Percentiles rank a stretch among this genome's conserved stretches.
Conservation (phyloP, 495 filamentous ascomycete genomes). For the Daldinia vernicosa region DNA sequence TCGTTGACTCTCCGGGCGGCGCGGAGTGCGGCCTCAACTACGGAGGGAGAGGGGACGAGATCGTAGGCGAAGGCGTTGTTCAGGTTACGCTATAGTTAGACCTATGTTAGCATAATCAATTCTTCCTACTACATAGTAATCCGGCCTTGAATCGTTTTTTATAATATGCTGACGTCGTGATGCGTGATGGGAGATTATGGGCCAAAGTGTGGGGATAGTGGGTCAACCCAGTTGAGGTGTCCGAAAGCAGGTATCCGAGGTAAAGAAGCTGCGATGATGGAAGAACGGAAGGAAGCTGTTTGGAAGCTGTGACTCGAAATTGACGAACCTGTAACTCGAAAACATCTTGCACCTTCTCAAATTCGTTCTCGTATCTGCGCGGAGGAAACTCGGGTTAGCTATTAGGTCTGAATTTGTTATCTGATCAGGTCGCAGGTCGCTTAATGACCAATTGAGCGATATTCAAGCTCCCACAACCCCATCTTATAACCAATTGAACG, state of each 20-base stretch:
- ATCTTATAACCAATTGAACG: conserved; percentile 25
- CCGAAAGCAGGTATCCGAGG: conserved; percentile 3
- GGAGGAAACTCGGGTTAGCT: conserved; percentile 40
- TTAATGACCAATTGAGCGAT: conserved; percentile 38
- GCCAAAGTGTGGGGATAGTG: conserved; percentile 30
- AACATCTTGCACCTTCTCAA: conserved; percentile 95
- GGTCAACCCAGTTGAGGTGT: conserved; percentile 14
- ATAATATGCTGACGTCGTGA: conserved; percentile 17
- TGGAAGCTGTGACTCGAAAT: conserved; percentile 3
- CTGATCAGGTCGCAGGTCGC: background rate
- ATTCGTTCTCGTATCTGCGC: conserved; percentile 97
- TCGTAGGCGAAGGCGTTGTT: conserved; percentile 99
- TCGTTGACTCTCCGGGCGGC: conserved; percentile 97
- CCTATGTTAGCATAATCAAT: conserved; percentile 18
- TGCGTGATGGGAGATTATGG: conserved; percentile 18
- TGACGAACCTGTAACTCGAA: conserved; percentile 97
- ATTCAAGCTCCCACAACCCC: conserved; percentile 39
- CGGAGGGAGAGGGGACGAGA: conserved; percentile 92
- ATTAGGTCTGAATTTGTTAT: conserved; percentile 12
- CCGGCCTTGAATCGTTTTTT: background rate
- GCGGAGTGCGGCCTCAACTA: conserved; percentile 88
- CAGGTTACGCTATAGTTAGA: conserved; percentile 80
- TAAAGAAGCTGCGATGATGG: background rate
- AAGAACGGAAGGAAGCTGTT: background rate
- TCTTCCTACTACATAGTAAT: background rate